phyloP scores from a whole-genome alignment of 805 yeast species.

The Pachysolen tannophilus region DNA sequence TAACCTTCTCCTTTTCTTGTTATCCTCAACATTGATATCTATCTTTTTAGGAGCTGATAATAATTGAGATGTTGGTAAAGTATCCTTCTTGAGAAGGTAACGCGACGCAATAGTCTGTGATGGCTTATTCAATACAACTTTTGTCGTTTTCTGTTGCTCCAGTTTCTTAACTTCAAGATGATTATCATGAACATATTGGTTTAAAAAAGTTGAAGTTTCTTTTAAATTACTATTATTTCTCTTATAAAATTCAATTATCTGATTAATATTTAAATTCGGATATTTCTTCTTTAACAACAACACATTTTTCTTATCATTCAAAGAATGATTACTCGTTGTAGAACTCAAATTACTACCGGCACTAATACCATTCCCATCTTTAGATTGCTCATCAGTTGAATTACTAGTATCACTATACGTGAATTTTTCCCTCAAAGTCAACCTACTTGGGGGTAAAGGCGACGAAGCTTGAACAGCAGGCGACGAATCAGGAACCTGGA shows the following conservation, averaged over 20 bases:
- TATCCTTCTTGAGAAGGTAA: constrained; percentile 5
- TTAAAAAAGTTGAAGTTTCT: constrained; percentile 21
- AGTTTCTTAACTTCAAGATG: constrained; percentile 2
- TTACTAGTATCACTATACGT: too few species aligned
- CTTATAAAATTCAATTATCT: constrained; percentile 23
- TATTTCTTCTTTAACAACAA: constrained; percentile 22
- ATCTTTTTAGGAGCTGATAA: too few species aligned
- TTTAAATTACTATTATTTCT: constrained; percentile 20
- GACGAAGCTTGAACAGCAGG: constrained; percentile 23
- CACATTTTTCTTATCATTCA: constrained; percentile 21
- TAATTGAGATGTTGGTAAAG: not conserved
- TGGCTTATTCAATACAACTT: constrained; percentile 8
- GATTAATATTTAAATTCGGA: constrained; percentile 21
- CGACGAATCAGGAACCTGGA: constrained; percentile 47
- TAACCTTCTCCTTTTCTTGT: constrained; percentile 26
- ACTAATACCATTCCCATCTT: constrained; percentile 6
- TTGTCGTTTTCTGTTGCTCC: constrained; percentile 4
- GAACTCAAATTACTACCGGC: constrained; percentile 6
- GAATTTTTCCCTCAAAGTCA: too few species aligned
- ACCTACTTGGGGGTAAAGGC: constrained; percentile 18
- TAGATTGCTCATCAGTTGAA: too few species aligned
- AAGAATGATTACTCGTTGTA: constrained; percentile 22
- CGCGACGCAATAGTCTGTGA: constrained; percentile 7
- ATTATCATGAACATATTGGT: constrained; percentile 4
- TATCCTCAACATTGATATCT: constrained; percentile 1